Evolutionary conservation across 2,329 filamentous ascomycete genomes (phyloP).

Genomic region (Daldinia eschscholtzii): DNA sequence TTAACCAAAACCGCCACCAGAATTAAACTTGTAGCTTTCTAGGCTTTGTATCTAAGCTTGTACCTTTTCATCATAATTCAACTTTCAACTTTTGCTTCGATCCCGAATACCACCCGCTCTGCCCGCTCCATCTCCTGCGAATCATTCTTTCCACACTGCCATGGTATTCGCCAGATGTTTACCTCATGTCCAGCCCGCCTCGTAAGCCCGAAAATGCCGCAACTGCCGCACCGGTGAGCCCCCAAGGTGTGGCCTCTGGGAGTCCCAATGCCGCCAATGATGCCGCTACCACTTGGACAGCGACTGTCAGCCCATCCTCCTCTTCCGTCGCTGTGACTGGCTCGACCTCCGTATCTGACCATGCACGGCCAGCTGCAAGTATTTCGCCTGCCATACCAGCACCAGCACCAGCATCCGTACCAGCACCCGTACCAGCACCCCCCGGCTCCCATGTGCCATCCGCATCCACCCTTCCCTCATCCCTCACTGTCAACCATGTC

Average conservation of each 20-base stretch:
- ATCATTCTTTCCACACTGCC: conserved; percentile 47
- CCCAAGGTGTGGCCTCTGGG: conserved; percentile 42
- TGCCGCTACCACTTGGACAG: conserved; percentile 44
- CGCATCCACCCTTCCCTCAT: conserved; percentile 45
- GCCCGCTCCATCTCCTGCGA: conserved; percentile 37
- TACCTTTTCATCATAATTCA: conserved; percentile 45
- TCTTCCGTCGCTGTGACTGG: conserved; percentile 48
- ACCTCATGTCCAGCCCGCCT: conserved; percentile 69
- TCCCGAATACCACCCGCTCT: conserved; percentile 38
- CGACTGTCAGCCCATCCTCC: conserved; percentile 49
- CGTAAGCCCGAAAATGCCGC: conserved; percentile 68
- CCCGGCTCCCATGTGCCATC: conserved; percentile 44
- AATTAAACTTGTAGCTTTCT: conserved; percentile 35
- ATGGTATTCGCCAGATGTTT: conserved; percentile 63
- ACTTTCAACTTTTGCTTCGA: conserved; percentile 23
- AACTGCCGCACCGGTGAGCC: conserved; percentile 54
- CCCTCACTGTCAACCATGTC: conserved; percentile 51
- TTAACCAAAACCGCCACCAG: conserved; percentile 45
- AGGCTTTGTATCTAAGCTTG: conserved; percentile 27
- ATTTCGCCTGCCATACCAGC: conserved; percentile 39
- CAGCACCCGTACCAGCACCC: conserved; percentile 20
- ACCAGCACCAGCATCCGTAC: conserved; percentile 25
- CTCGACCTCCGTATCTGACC: conserved; percentile 44
- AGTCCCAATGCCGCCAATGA: conserved; percentile 36
- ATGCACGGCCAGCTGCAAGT: conserved; percentile 43